These are phyloP conservation scores for Cystofilobasidium bisporidii DNA, from an alignment of 768 basidiomycete species.

Conservation along the genomic window DNA sequence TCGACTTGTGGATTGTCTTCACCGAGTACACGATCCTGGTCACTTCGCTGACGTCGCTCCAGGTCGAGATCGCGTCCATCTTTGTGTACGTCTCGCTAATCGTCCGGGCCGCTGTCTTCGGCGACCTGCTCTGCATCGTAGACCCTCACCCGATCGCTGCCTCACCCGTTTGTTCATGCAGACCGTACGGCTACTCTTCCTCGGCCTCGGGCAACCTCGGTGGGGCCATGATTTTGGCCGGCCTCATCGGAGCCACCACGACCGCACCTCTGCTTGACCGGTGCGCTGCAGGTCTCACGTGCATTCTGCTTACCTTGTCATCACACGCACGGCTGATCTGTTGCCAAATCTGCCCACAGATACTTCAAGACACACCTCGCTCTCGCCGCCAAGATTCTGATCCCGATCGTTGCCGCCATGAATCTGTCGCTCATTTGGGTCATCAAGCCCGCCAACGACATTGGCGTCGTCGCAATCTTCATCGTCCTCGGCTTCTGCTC, in stretches of 20 bases:
- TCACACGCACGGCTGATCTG: background rate
- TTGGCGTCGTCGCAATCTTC: constrained; percentile 57
- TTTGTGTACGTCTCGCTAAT: background rate
- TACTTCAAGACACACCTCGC: constrained; percentile 63
- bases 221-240: constrained; percentile 41
- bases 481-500: constrained; percentile 58
- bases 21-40: constrained; percentile 57
- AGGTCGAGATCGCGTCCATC: constrained; percentile 5
- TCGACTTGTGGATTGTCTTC: constrained; percentile 58
- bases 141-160: no score
- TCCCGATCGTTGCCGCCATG: constrained; percentile 52
- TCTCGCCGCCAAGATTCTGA: constrained; percentile 50
- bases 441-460: constrained; percentile 58
- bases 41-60: constrained; percentile 48
- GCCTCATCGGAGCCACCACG: constrained; percentile 58
- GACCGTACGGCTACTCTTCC: constrained; percentile 9
- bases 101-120: no score
- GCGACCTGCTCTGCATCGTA: no score
- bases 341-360: constrained; percentile 46
- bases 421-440: constrained; percentile 56
- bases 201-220: constrained; percentile 26
- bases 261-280: constrained; percentile 57
- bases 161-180: no score
- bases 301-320: background rate
- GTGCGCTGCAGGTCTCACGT: background rate